Evolutionary conservation across 1,139 yeast species (phyloP), one percentile per base, ranked within the genome.

Genomic region (Suhomyces kunorum): DNA sequence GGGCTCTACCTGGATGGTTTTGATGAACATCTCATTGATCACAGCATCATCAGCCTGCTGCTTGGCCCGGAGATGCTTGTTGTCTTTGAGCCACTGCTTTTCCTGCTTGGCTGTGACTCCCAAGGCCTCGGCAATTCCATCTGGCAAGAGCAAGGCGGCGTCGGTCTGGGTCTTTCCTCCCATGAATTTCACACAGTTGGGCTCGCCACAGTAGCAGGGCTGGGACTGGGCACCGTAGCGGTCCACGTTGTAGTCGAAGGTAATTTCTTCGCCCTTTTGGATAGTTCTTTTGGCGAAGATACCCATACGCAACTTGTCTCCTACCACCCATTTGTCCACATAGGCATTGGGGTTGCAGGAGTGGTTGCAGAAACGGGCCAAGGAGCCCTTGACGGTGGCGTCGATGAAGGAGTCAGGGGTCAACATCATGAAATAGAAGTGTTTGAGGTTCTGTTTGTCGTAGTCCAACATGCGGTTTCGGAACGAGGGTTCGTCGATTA

Each of bases 111-210:
- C 74, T 16, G 81, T 77, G 7, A 90, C 83, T 8, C 96, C 96
- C 35, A 92, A 71, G 0, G 96, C 97, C 46, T 87, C 95, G 8
- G 94, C 81, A 28, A 86, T 75, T 25, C 82, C 78, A 50, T 87
- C 94, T 1, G 98, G 96, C 40, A 92, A 71, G 47, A 87, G 68
- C 32, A 87, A 74, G 2, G 92, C 90, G 19, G 92, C 87, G 53
- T 87, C 95, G 1, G 98, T 89, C 66, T 92, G 98, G 3, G 96
- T 89, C 62, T 89, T 90, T 32, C 98, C 98, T 48, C 98, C 98
- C 71, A 92, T 80, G 48, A 86, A 82, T 23, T 96, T 96, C 33
- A 88, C 75, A 74, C 98, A 92, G 63, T 87, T 90, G 18, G 85
- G 75, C 49, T 90, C 95, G 2, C 95, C 97, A 67, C 98, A 92